These are phyloP conservation scores for Phaeosphaeria sp. DNA, from an alignment of 2,329 filamentous ascomycete genomes.

Conservation along the genomic window DNA sequence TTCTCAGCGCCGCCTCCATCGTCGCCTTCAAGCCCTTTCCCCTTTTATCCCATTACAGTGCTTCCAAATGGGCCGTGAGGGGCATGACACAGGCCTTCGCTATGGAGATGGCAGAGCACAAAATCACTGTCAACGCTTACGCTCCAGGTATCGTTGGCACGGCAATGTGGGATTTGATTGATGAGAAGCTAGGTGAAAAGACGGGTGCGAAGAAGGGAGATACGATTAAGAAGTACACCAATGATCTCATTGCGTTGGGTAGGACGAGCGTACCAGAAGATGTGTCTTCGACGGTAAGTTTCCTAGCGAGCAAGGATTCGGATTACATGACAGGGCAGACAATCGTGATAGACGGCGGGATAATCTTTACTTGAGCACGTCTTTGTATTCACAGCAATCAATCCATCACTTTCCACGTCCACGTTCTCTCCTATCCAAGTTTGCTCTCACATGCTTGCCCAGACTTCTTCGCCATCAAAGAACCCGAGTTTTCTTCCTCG, in stretches of 20 bases:
- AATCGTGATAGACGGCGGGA: constrained; percentile 67
- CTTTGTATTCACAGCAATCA: not conserved
- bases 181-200: constrained; percentile 63
- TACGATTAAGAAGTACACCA: constrained; percentile 62
- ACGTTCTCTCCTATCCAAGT: not conserved
- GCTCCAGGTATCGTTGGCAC: constrained; percentile 73
- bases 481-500: not conserved
- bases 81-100: constrained; percentile 71
- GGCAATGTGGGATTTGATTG: constrained; percentile 73
- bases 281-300: constrained; percentile 68
- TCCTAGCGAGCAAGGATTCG: constrained; percentile 64
- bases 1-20: constrained; percentile 61
- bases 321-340: constrained; percentile 73
- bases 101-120: constrained; percentile 68
- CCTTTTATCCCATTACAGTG: constrained; percentile 67
- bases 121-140: constrained; percentile 72
- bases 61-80: constrained; percentile 71
- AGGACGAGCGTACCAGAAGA: constrained; percentile 68
- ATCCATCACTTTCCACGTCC: not conserved
- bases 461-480: not conserved
- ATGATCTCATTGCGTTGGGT: constrained; percentile 63
- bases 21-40: constrained; percentile 67
- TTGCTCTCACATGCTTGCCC: not conserved
- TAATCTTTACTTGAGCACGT: constrained; percentile 54
- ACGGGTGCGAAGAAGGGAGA: constrained; percentile 60